phyloP scores from a whole-genome alignment of 176 grass and related monocot genomes.

The Zea luxurians region DNA sequence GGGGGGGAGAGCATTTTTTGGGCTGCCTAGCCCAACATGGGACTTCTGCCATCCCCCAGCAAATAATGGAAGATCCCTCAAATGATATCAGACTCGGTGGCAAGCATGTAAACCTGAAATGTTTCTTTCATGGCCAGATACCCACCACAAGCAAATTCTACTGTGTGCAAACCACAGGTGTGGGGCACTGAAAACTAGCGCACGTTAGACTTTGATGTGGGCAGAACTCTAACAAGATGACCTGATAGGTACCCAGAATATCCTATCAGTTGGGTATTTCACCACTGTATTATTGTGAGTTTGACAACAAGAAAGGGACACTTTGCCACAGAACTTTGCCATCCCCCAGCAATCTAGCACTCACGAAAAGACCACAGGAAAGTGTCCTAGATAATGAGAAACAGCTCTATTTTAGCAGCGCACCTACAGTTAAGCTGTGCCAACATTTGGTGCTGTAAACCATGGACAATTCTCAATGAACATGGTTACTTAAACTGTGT shows the following conservation, averaged over 20 bases:
- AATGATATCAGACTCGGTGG: conserved; percentile 32
- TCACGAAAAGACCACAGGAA: conserved; percentile 14
- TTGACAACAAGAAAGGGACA: conserved; percentile 15
- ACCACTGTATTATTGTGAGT: conserved; percentile 26
- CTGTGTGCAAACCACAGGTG: conserved; percentile 21
- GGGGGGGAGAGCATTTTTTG: neutral
- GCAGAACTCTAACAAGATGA: conserved; percentile 47
- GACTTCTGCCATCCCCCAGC: neutral
- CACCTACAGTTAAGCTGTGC: neutral
- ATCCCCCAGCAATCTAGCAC: too few relatives aligned
- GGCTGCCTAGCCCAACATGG: conserved; percentile 24
- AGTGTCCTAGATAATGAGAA: conserved; percentile 20
- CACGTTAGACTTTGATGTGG: conserved; percentile 32
- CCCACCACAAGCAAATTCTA: conserved; percentile 45
- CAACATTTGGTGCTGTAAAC: neutral
- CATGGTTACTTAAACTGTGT: conserved; percentile 12
- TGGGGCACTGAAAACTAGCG: conserved; percentile 38
- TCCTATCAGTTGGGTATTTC: conserved; percentile 10
- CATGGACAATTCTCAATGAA: conserved; percentile 8
- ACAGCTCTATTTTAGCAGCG: neutral
- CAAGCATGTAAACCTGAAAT: conserved; percentile 45
- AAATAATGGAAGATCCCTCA: conserved; percentile 34
- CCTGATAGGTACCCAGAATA: conserved; percentile 34
- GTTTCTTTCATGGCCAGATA: conserved; percentile 35
- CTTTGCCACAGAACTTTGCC: conserved; percentile 34